Percentiles rank a stretch among this genome's conserved stretches.
Evolutionary conservation across 805 yeast species (phyloP).

Genomic region (Lipomyces japonicus): DNA sequence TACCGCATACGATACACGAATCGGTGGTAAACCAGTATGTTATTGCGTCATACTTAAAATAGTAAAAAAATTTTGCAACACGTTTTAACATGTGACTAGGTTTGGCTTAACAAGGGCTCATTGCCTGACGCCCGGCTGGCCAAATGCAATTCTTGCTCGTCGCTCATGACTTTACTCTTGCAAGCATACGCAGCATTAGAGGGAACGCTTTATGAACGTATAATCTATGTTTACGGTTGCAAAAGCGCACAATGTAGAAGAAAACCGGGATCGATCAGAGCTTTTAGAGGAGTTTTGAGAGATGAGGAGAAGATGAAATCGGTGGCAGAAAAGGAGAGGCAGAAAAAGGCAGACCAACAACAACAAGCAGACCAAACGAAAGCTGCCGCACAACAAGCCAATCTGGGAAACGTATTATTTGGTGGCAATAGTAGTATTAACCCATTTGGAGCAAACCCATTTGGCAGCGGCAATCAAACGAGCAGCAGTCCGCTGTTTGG

Average conservation of each 20-base stretch:
- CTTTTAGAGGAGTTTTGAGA: constrained; percentile 69
- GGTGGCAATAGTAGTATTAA: constrained; percentile 34
- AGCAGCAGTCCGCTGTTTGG: neutral
- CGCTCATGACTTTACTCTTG: constrained; percentile 59
- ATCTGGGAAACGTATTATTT: constrained; percentile 38
- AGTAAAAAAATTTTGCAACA: neutral
- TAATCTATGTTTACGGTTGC: constrained; percentile 77
- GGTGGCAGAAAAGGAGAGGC: constrained; percentile 28
- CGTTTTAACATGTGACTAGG: constrained; percentile 33
- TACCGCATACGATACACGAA: constrained; percentile 55
- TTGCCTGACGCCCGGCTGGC: constrained; percentile 51
- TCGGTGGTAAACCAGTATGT: constrained; percentile 68
- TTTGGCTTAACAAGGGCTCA: constrained; percentile 64
- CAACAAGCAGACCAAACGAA: constrained; percentile 45
- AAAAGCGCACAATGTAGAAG: constrained; percentile 59
- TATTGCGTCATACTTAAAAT: neutral
- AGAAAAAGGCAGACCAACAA: constrained; percentile 42
- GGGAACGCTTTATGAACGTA: constrained; percentile 69
- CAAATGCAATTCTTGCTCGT: constrained; percentile 63
- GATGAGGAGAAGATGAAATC: constrained; percentile 47
- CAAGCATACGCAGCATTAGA: constrained; percentile 83
- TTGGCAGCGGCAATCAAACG: neutral
- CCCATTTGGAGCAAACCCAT: constrained; percentile 15
- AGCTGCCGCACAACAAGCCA: constrained; percentile 38
- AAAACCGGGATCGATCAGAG: constrained; percentile 65